These are phyloP conservation scores for Olyra latifolia DNA, from an alignment of 176 grass and related monocot genomes.

Conservation along the genomic window DNA sequence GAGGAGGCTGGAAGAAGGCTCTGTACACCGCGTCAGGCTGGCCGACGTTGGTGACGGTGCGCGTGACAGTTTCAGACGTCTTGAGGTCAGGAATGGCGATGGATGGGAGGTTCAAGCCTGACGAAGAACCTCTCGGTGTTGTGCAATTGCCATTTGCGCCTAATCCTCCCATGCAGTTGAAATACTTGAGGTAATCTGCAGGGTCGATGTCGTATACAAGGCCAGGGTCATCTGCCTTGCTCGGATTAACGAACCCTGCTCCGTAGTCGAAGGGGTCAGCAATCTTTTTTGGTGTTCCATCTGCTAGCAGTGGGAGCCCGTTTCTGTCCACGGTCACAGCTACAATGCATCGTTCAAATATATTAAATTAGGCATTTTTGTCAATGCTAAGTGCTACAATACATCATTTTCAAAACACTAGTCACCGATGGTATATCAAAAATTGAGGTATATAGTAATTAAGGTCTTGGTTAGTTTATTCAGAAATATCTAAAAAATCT, in stretches of 20 bases:
- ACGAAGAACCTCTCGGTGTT: background rate
- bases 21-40: too few relatives aligned
- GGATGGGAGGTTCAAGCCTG: conserved; percentile 49
- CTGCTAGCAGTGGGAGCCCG: conserved; percentile 41
- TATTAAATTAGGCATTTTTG: too few relatives aligned
- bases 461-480: background rate
- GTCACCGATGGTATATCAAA: too few relatives aligned
- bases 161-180: conserved; percentile 29
- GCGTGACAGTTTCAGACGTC: conserved; percentile 18
- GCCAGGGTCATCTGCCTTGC: conserved; percentile 45
- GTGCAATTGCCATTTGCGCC: background rate
- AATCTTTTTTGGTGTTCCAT: conserved; percentile 35
- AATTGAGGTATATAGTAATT: too few relatives aligned
- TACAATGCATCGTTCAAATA: too few relatives aligned
- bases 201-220: conserved; percentile 53
- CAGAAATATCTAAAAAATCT: background rate
- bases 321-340: too few relatives aligned
- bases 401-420: background rate
- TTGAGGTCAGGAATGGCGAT: conserved; percentile 53
- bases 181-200: conserved; percentile 42
- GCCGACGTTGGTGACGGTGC: too few relatives aligned
- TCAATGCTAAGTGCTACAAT: conserved; percentile 35
- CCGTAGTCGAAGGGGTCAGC: conserved; percentile 66
- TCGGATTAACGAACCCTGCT: conserved; percentile 46
- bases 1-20: too few relatives aligned